These are phyloP conservation scores for Hanseniaspora clermontiae DNA, from an alignment of 805 yeast genomes.

Conservation along the genomic window DNA sequence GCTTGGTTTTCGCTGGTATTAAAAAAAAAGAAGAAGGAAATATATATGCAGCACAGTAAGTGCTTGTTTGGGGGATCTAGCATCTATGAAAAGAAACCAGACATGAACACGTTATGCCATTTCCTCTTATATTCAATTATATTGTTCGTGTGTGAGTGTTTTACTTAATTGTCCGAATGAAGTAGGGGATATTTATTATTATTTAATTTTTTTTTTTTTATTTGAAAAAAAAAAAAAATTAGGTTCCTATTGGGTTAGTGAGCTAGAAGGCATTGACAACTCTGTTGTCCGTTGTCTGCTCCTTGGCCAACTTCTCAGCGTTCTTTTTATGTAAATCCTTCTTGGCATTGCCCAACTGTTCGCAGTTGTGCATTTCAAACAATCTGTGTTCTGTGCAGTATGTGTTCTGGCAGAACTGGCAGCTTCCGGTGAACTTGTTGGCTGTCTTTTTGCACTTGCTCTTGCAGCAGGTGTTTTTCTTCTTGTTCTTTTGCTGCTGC, in stretches of 20 bases:
- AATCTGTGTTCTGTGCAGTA: constrained; percentile 79
- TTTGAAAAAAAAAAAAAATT: too few relatives aligned
- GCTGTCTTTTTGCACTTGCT: constrained; percentile 52
- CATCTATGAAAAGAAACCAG: too few relatives aligned
- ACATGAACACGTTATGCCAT: background rate
- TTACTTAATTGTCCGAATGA: background rate
- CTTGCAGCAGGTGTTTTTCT: constrained; percentile 40
- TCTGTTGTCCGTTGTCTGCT: constrained; percentile 49
- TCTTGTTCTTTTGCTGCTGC: constrained; percentile 19
- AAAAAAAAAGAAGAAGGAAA: too few relatives aligned
- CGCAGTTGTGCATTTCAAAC: constrained; percentile 72
- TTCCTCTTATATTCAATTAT: background rate
- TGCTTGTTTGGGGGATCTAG: too few relatives aligned
- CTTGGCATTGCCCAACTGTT: constrained; percentile 66
- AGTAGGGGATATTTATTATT: background rate
- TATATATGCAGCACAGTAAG: too few relatives aligned
- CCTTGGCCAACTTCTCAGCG: constrained; percentile 69
- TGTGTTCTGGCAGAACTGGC: constrained; percentile 71
- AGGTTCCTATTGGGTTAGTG: too few relatives aligned
- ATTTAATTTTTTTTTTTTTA: background rate
- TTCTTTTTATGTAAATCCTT: constrained; percentile 73
- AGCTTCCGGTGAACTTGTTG: constrained; percentile 58
- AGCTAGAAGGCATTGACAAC: constrained; percentile 9
- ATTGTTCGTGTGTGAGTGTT: background rate
- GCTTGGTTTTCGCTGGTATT: background rate